A percentile compares a stretch with the other conserved stretches of the same genome.
Conservation (phyloP, 306 rosid species). For the Chamaecrista fasciculata region DNA sequence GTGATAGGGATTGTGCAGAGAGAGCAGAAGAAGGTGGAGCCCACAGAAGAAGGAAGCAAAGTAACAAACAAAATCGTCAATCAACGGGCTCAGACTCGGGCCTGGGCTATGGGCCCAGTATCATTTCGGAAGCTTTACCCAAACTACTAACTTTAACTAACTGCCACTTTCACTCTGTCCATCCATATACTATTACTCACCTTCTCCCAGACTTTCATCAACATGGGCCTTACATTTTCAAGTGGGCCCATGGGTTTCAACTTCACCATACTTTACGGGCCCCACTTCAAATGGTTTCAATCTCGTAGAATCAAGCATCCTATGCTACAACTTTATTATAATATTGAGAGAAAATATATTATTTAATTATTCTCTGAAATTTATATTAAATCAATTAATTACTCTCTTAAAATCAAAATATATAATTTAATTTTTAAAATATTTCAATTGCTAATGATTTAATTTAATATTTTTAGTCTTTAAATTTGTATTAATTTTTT, state of each 20-base stretch:
- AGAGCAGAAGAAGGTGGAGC: conserved; percentile 32
- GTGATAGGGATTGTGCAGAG: conserved; percentile 30
- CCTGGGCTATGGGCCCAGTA: conserved; percentile 19
- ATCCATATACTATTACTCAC: neutral
- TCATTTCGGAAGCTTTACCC: conserved; percentile 18
- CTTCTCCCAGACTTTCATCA: neutral
- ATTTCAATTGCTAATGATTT: no score
- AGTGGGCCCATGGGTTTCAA: conserved; percentile 27
- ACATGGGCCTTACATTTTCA: conserved; percentile 35
- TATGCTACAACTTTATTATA: no score
- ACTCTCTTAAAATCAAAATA: no score
- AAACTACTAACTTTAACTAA: conserved; percentile 3
- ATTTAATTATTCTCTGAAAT: no score
- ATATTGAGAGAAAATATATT: no score
- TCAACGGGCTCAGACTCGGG: neutral
- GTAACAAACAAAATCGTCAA: neutral
- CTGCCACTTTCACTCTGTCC: conserved; percentile 23
- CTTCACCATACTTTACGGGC: neutral
- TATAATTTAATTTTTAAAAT: no score
- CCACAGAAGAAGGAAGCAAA: neutral
- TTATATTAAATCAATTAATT: no score
- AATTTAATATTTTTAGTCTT: no score
- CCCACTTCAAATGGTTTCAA: conserved; percentile 26
- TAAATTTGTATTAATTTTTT: no score
- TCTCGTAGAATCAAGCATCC: conserved; percentile 36